Conservation (phyloP, 2,329 filamentous ascomycete genomes). For the Periconia sp. region DNA sequence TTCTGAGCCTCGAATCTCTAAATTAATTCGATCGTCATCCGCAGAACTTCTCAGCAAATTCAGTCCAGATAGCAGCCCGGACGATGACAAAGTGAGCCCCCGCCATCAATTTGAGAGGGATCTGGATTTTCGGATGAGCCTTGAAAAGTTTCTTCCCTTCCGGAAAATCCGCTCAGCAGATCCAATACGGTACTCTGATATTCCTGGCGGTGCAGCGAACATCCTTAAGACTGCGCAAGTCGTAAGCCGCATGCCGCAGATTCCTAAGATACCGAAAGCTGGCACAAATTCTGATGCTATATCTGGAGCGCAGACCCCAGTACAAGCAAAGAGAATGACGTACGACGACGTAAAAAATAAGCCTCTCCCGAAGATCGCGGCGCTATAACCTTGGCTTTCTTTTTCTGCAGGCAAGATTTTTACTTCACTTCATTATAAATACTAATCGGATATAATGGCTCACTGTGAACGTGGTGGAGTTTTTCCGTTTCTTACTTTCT, state of each 20-base stretch:
- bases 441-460: too few relatives aligned
- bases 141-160: conserved; percentile 14
- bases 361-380: conserved; percentile 32
- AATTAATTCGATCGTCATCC: conserved; percentile 19
- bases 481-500: too few relatives aligned
- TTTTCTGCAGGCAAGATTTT: too few relatives aligned
- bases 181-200: conserved; percentile 14
- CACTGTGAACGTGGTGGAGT: too few relatives aligned
- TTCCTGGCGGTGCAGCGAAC: conserved; percentile 5
- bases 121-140: conserved; percentile 10
- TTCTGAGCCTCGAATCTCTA: background rate
- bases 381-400: conserved; percentile 18
- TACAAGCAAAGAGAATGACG: conserved; percentile 11
- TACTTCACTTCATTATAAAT: too few relatives aligned
- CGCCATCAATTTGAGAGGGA: conserved; percentile 16
- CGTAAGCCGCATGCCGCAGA: conserved; percentile 10
- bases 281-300: too few relatives aligned
- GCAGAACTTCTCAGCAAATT: conserved; percentile 22
- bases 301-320: background rate
- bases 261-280: conserved; percentile 9
- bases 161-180: conserved; percentile 19
- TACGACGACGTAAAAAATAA: conserved; percentile 36
- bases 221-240: conserved; percentile 8
- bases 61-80: conserved; percentile 27
- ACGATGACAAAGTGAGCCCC: conserved; percentile 14